phyloP scores from a whole-genome alignment of 352 stramenopile genomes.

The Lagenidium giganteum region DNA sequence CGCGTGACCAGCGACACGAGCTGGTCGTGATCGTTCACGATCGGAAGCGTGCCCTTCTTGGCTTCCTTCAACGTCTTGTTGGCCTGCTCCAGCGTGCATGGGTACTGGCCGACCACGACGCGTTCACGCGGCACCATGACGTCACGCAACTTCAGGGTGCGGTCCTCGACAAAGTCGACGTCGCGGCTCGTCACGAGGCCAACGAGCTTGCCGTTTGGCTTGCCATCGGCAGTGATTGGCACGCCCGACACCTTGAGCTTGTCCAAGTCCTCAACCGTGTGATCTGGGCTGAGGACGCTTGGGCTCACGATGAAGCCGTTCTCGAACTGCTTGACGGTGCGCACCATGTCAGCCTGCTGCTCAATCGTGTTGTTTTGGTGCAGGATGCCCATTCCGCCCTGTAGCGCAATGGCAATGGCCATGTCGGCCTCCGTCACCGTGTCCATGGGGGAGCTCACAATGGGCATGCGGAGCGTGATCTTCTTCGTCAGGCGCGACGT shows the following conservation, averaged over 20 bases:
- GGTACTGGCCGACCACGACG: constrained; percentile 89
- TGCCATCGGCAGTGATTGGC: constrained; percentile 95
- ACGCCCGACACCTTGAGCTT: constrained; percentile 95
- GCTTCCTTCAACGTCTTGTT: constrained; percentile 95
- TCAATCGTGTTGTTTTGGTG: constrained; percentile 97
- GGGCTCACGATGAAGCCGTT: constrained; percentile 99
- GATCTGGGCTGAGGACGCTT: constrained; percentile 90
- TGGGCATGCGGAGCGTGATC: constrained; percentile 92
- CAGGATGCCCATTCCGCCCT: constrained; percentile 98
- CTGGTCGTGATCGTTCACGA: constrained; percentile 94
- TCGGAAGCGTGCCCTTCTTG: constrained; percentile 99
- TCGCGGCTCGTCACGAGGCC: constrained; percentile 98
- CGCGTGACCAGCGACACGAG: constrained; percentile 97
- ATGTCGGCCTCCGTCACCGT: constrained; percentile 98
- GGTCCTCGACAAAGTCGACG: constrained; percentile 96
- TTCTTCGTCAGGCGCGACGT: constrained; percentile 84
- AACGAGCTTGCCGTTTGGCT: constrained; percentile 93
- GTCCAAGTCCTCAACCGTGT: constrained; percentile 93
- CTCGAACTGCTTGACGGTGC: constrained; percentile 96
- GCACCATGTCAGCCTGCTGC: constrained; percentile 90
- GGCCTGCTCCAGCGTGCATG: constrained; percentile 91
- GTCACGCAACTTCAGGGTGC: constrained; percentile 41
- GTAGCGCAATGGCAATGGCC: constrained; percentile 98
- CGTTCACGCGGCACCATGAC: constrained; percentile 79
- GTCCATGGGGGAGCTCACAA: constrained; percentile 99